A percentile compares a stretch with the other conserved stretches of the same genome.
Evolutionary conservation across 495 filamentous ascomycete species (phyloP).

Genomic region (Neurospora pannonica): DNA sequence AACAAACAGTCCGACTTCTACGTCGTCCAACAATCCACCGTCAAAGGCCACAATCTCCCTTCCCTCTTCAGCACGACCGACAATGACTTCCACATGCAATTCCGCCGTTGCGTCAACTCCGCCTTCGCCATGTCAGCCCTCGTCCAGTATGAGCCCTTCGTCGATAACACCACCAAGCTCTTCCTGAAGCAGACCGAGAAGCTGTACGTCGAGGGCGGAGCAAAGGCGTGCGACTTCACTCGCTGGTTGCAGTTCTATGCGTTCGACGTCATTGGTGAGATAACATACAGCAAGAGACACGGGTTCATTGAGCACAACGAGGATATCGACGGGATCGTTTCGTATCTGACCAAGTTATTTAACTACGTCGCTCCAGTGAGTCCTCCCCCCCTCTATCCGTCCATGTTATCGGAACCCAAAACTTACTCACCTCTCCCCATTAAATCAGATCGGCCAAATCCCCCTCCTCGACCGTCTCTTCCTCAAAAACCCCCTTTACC

Average conservation of each 20-base stretch:
- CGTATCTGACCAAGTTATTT: constrained; percentile 43
- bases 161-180: constrained; percentile 53
- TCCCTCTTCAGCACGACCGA: constrained; percentile 74
- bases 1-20: constrained; percentile 56
- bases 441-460: constrained; percentile 54
- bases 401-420: no score
- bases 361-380: constrained; percentile 52
- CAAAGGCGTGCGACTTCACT: constrained; percentile 51
- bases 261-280: constrained; percentile 67
- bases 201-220: constrained; percentile 44
- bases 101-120: constrained; percentile 58
- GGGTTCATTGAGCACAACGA: constrained; percentile 53
- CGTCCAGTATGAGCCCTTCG: constrained; percentile 64
- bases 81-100: constrained; percentile 61
- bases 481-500: constrained; percentile 51
- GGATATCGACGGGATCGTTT: constrained; percentile 55
- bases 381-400: neutral
- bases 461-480: constrained; percentile 52
- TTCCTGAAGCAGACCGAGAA: constrained; percentile 55
- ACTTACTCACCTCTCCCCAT: constrained; percentile 6
- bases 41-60: constrained; percentile 53
- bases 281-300: constrained; percentile 56
- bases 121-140: constrained; percentile 68
- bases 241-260: constrained; percentile 73
- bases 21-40: constrained; percentile 54